Evolutionary conservation across 2,329 filamentous ascomycete genomes (phyloP), one percentile per base, ranked within the genome.

Genomic region (Botrytis byssoidea): DNA sequence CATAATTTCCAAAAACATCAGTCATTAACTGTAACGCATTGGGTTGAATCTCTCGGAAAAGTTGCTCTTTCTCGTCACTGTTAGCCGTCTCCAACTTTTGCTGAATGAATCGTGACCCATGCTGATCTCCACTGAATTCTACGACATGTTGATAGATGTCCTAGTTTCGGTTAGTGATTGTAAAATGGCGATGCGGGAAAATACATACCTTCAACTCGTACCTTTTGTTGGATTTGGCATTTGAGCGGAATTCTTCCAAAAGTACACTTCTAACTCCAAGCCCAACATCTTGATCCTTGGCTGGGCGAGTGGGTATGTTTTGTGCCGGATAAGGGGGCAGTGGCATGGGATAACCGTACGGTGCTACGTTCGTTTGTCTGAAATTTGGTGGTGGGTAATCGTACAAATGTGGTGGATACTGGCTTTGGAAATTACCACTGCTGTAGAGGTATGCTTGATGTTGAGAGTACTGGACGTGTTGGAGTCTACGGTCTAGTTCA

Each of bases 1-100:
- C 96, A 80, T 98, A 99, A 82, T 99, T 99, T 71, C 96, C 96
- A 80, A 98, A 99, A 0, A 98, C 92, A 81, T 98, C 96, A 64
- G 92, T 95, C 94, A 97, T 98, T 66, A 99, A 85, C 80, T 95
- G 94, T 44, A 97, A 83, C 1, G 92, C 90, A 77, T 99, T 96
- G 0, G 90, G 89, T 78, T 93, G 88, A 64, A 99, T 94, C 82
- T 98, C 96, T 0, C 88, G 86, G 85, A 98, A 98, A 0, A 98
- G 89, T 73, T 91, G 91, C 46, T 97, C 93, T 83, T 98, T 98
- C 80, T 98, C 95, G 75, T 98, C 96, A 79, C 94, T 97, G 81
- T 97, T 98, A 72, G 96, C 96, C 1, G 90, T 92, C 82, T 96
- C 93, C 4, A 99, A 88, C 83, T 97, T 98, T 78, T 92, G 89